These are phyloP conservation scores for Rhodotorula sp. DNA, from an alignment of 1,284 basidiomycete species.

Conservation along the genomic window DNA sequence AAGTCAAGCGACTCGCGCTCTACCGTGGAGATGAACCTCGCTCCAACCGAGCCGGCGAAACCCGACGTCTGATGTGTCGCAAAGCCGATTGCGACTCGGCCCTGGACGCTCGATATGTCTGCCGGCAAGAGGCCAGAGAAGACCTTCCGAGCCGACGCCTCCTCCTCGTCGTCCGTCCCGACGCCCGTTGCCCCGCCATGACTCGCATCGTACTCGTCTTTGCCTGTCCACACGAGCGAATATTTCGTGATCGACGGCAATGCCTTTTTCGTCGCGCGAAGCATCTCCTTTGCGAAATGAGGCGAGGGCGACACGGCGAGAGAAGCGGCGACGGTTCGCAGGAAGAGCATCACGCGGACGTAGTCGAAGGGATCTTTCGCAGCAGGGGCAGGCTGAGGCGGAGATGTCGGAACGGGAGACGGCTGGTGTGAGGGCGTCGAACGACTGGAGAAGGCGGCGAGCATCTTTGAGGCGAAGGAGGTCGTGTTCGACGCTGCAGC, in stretches of 20 bases:
- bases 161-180: conserved; percentile 59
- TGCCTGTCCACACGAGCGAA: conserved; percentile 86
- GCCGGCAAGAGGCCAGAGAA: conserved; percentile 48
- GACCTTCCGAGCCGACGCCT: conserved; percentile 50
- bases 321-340: conserved; percentile 80
- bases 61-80: conserved; percentile 85
- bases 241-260: conserved; percentile 75
- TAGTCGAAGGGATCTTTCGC: conserved; percentile 58
- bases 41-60: conserved; percentile 84
- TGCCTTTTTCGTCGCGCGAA: conserved; percentile 92
- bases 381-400: not conserved
- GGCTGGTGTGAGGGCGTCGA: conserved; percentile 47
- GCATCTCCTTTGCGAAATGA: conserved; percentile 72
- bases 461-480: conserved; percentile 66
- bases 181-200: conserved; percentile 53
- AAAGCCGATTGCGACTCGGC: conserved; percentile 50
- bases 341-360: conserved; percentile 64
- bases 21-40: conserved; percentile 93
- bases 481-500: conserved; percentile 49
- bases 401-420: conserved; percentile 47
- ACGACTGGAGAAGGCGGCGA: conserved; percentile 54
- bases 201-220: conserved; percentile 71
- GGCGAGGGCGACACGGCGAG: conserved; percentile 70
- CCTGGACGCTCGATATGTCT: conserved; percentile 39
- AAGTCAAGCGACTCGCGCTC: conserved; percentile 71